Evolutionary conservation across 2,329 filamentous ascomycete genomes (phyloP).

Genomic region (Fonsecaea pedrosoi): DNA sequence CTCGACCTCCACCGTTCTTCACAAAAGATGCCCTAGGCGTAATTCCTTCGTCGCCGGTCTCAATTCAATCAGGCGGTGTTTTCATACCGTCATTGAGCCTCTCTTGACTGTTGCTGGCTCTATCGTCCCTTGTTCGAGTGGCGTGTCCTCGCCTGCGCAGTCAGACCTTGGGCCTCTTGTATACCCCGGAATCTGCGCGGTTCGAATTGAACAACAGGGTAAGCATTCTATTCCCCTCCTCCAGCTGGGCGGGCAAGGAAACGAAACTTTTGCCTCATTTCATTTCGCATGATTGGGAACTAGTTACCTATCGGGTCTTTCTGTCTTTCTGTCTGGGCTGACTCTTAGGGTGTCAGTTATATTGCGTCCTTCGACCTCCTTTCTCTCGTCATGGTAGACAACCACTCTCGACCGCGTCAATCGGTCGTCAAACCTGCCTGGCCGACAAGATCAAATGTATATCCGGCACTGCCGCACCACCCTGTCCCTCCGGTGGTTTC

Average conservation of each 20-base stretch:
- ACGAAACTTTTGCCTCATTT: constrained; percentile 12
- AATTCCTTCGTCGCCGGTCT: background rate
- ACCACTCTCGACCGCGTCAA: constrained; percentile 18
- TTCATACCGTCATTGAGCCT: background rate
- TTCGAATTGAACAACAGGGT: background rate
- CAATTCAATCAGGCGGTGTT: background rate
- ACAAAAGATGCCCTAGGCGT: background rate
- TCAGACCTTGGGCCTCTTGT: background rate
- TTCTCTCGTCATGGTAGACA: constrained; percentile 16
- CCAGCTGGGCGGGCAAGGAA: background rate
- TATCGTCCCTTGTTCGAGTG: background rate
- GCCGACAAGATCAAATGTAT: constrained; percentile 28
- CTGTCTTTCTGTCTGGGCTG: background rate
- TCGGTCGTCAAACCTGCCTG: constrained; percentile 7
- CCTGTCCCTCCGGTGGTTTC: background rate
- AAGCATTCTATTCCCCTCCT: background rate
- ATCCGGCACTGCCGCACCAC: constrained; percentile 28
- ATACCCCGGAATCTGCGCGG: background rate
- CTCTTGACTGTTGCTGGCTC: background rate
- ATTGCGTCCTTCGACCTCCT: background rate
- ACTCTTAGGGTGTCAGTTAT: background rate
- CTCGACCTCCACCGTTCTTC: background rate
- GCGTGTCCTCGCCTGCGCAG: background rate
- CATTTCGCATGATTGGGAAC: background rate
- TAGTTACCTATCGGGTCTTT: background rate